Evolutionary conservation across 805 yeast species (phyloP).

Genomic region (Kurtzmaniella fragi): DNA sequence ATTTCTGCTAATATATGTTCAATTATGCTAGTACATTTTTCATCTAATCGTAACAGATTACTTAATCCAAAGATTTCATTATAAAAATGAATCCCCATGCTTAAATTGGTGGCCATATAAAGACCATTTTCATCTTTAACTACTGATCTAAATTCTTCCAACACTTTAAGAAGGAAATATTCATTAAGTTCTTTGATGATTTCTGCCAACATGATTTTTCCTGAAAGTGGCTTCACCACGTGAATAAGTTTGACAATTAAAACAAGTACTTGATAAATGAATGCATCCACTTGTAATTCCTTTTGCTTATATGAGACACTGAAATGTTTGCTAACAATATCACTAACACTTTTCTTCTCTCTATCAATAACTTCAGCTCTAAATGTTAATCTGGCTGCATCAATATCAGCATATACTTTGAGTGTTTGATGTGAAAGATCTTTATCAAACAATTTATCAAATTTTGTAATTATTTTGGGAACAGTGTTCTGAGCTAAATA

Average conservation of each 20-base stretch:
- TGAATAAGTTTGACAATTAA: conserved; percentile 39
- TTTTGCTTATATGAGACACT: conserved; percentile 8
- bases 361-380: conserved; percentile 35
- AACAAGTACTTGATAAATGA: conserved; percentile 32
- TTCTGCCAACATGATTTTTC: conserved; percentile 26
- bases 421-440: conserved; percentile 32
- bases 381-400: conserved; percentile 33
- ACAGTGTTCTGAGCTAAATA: conserved; percentile 25
- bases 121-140: conserved; percentile 9
- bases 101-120: conserved; percentile 21
- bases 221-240: conserved; percentile 36
- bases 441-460: conserved; percentile 31
- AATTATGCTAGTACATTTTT: conserved; percentile 25
- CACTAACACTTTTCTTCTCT: conserved; percentile 30
- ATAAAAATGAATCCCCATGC: conserved; percentile 34
- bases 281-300: conserved; percentile 28
- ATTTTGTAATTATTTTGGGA: conserved; percentile 26
- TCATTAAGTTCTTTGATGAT: conserved; percentile 35
- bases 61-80: conserved; percentile 35
- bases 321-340: conserved; percentile 22
- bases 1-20: conserved; percentile 25
- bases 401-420: conserved; percentile 37
- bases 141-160: conserved; percentile 24
- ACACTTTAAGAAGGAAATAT: conserved; percentile 26
- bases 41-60: conserved; percentile 28